Evolutionary conservation across 345 rosid species (phyloP), one percentile per base, ranked within the genome.

Genomic region (Microthlaspi erraticum): DNA sequence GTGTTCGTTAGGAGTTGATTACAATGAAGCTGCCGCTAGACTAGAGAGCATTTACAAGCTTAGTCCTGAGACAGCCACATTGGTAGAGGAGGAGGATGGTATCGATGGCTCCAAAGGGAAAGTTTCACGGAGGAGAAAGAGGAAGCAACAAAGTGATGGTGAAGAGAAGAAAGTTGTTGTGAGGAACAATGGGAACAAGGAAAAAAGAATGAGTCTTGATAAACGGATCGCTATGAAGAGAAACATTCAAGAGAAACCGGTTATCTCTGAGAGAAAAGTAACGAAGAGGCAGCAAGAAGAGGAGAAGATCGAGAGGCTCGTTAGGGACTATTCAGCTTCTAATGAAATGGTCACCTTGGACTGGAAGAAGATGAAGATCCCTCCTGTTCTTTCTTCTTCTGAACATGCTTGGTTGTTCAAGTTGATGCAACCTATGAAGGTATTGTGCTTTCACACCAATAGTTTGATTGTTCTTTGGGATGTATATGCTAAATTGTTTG

Each of bases 351-450:
- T 68, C 14, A 86, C 88, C 83, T 75, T 94, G 80, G 99, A 94
- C 71, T 94, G 99, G 99, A 94, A 84, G 41, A 94, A 84, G 54
- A 89, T 84, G 99, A 89, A 85, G 86, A 91, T 94, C 60, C 99
- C 97, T 60, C 99, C 96, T 0, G 97, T 94, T 81, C 87, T 94
- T 46, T 75, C 90, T 34, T 84, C 89, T 1, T 39, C 84, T 0
- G 99, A 94, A 76, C 97, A 94, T 66, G 42, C 78, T 52, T 91
- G 97, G 97, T 70, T 94, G 86, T 94, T 94, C 82, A 94, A 84
- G 81, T 66, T 88, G 75, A 86, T 94, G 93, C 96, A 91, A 71
- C 97, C 96, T 20, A 85, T 86, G 96, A 91, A 94, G 91, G 97
- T 89, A 71, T 23, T 10, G 12, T 59, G 57, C 12, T 9, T 4